phyloP scores from a whole-genome alignment of 2,329 filamentous ascomycete species.

The Fusarium nelsonii region DNA sequence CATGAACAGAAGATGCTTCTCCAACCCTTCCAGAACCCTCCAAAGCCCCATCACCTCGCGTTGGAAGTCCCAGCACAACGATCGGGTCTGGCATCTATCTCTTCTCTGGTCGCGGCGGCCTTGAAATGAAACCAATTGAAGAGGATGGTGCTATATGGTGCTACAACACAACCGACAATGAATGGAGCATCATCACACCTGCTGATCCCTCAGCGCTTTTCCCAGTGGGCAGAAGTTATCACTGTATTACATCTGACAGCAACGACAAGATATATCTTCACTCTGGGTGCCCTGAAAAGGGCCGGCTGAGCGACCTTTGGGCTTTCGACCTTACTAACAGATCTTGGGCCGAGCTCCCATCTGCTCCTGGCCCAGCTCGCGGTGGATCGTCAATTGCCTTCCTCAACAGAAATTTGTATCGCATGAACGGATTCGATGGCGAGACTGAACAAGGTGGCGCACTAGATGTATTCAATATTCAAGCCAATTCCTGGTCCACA shows the following conservation, averaged over 20 bases:
- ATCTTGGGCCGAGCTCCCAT: accelerated
- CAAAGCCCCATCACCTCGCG: neutral
- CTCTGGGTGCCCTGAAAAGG: conserved; percentile 7
- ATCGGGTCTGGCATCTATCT: neutral
- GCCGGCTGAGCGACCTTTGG: neutral
- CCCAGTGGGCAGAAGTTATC: conserved; percentile 1
- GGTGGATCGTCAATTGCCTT: neutral
- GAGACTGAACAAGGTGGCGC: neutral
- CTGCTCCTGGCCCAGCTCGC: neutral
- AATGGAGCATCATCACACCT: neutral
- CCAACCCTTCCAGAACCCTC: neutral
- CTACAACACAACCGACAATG: neutral
- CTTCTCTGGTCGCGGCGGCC: neutral
- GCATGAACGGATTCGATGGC: conserved; percentile 12
- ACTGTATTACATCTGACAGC: neutral
- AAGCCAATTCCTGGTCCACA: neutral
- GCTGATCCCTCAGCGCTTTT: neutral
- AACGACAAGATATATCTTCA: neutral
- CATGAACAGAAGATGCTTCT: accelerated
- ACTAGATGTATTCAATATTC: neutral
- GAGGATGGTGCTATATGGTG: neutral
- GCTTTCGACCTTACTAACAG: neutral
- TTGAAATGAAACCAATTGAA: neutral
- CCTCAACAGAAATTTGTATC: accelerated
- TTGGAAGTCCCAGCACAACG: neutral